Conservation (phyloP, 2,329 filamentous ascomycete genomes). For the Epichloe elymi region DNA sequence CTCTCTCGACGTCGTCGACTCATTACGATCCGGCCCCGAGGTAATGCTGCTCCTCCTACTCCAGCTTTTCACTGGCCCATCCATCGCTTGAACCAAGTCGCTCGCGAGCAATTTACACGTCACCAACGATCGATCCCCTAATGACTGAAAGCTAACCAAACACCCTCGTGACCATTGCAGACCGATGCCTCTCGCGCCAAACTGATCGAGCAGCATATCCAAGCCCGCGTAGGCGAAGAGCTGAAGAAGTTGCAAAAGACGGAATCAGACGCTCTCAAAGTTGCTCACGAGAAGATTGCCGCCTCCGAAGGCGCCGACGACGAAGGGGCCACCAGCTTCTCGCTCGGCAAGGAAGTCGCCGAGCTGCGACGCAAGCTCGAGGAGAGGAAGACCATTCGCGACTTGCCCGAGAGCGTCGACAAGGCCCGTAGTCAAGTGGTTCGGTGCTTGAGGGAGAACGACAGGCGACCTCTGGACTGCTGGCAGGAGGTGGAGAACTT, state of each 20-base stretch:
- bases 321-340: slow-evolving; percentile 25
- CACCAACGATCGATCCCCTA: too few relatives aligned
- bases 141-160: neutral
- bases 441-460: slow-evolving; percentile 69
- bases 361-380: slow-evolving; percentile 46
- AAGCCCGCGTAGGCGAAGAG: slow-evolving; percentile 74
- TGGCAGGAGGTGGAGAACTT: slow-evolving; percentile 88
- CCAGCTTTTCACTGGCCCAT: neutral
- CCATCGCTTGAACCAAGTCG: neutral
- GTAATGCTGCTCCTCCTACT: slow-evolving; percentile 31
- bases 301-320: slow-evolving; percentile 24
- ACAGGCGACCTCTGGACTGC: slow-evolving; percentile 82
- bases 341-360: slow-evolving; percentile 47
- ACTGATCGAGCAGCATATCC: slow-evolving; percentile 74
- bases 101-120: too few relatives aligned
- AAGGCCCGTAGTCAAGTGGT: slow-evolving; percentile 64
- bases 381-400: slow-evolving; percentile 49
- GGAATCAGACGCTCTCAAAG: slow-evolving; percentile 54
- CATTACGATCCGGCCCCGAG: slow-evolving; percentile 73
- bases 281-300: slow-evolving; percentile 53
- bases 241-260: slow-evolving; percentile 65
- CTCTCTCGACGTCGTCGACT: slow-evolving; percentile 71
- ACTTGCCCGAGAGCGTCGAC: slow-evolving; percentile 59
- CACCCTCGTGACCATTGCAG: slow-evolving; percentile 31
- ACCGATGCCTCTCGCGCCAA: slow-evolving; percentile 79